These are phyloP conservation scores for Sicyos edulis DNA, from an alignment of 306 rosid species.

Conservation along the genomic window DNA sequence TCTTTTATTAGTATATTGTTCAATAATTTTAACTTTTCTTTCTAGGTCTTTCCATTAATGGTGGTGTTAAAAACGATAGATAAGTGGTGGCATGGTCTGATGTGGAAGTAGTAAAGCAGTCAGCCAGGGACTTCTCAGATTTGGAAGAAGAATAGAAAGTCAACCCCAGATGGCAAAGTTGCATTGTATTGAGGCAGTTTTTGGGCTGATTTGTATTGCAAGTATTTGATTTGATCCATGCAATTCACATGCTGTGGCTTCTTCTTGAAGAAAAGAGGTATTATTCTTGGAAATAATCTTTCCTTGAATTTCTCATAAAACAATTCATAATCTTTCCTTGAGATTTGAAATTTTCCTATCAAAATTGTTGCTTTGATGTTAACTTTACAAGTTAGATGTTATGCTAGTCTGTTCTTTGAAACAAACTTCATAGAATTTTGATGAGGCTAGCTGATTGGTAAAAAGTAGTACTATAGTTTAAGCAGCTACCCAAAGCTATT, in stretches of 20 bases:
- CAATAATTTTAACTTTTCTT: neutral
- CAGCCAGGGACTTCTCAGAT: neutral
- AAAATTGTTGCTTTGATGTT: neutral
- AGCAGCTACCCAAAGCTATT: conserved; percentile 1
- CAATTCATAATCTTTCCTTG: neutral
- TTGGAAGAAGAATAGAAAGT: neutral
- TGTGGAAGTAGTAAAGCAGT: no score
- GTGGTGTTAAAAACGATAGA: neutral
- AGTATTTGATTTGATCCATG: conserved; percentile 18
- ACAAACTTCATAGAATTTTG: neutral
- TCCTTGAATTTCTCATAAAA: neutral
- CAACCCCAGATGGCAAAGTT: neutral
- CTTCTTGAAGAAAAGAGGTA: conserved; percentile 11
- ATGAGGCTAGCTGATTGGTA: neutral
- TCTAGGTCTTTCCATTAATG: neutral
- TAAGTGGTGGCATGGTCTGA: neutral
- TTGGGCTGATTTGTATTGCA: conserved; percentile 27
- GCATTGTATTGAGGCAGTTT: conserved; percentile 16
- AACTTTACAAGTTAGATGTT: neutral
- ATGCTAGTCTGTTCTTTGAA: neutral
- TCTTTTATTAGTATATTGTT: neutral
- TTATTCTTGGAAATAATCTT: neutral
- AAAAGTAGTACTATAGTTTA: neutral
- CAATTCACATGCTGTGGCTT: conserved; percentile 16
- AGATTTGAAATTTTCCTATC: neutral